Conservation (phyloP, 768 basidiomycete species). For the Rhizopogon rudus region DNA sequence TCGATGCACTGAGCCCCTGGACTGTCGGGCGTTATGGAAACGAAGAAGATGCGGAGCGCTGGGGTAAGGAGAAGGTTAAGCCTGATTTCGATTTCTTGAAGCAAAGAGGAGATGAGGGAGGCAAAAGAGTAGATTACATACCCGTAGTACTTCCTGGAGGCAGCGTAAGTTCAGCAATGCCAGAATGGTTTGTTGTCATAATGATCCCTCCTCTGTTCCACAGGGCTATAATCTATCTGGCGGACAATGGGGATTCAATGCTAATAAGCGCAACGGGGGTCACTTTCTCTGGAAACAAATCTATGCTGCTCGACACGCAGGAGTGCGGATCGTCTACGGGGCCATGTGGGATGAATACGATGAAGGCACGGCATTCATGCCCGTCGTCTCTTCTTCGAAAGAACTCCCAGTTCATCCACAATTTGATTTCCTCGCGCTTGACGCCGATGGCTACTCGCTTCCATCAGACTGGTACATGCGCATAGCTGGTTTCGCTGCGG, state of each 20-base stretch:
- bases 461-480: slow-evolving; percentile 88
- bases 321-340: slow-evolving; percentile 65
- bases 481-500: slow-evolving; percentile 66
- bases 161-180: slow-evolving; percentile 48
- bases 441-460: slow-evolving; percentile 72
- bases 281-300: slow-evolving; percentile 78
- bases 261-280: slow-evolving; percentile 67
- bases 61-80: slow-evolving; percentile 57
- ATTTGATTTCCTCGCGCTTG: slow-evolving; percentile 64
- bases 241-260: slow-evolving; percentile 71
- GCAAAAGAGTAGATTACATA: slow-evolving; percentile 69
- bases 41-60: slow-evolving; percentile 56
- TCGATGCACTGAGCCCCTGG: slow-evolving; percentile 82
- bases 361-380: slow-evolving; percentile 82
- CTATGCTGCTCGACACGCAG: slow-evolving; percentile 57
- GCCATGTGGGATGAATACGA: slow-evolving; percentile 94
- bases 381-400: slow-evolving; percentile 54
- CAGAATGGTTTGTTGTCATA: neutral
- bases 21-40: slow-evolving; percentile 67
- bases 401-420: slow-evolving; percentile 57
- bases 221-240: slow-evolving; percentile 70
- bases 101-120: slow-evolving; percentile 38
- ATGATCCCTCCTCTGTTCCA: slow-evolving; percentile 1
- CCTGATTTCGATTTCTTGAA: slow-evolving; percentile 59
- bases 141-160: slow-evolving; percentile 81